Base-by-base conservation (phyloP, 2,329 filamentous ascomycete species). In the Diaporthe nobilis region DNA sequence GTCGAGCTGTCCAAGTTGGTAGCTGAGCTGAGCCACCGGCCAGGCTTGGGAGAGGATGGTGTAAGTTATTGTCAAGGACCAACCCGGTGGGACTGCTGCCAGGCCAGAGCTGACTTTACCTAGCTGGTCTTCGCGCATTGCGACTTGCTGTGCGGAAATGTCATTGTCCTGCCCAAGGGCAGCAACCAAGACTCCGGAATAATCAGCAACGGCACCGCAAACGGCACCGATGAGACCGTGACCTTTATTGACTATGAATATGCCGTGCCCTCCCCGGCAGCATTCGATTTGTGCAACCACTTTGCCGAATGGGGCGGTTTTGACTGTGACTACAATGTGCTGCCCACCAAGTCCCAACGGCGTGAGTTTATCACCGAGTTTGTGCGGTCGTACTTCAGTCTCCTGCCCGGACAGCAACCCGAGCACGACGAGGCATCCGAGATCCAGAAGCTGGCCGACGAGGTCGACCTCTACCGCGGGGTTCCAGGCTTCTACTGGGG, bases 191-290 rank as follows among this genome's bases (percentile, higher is more conserved):
- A 74, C 31, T 57, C 77, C 20, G 77, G 74, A 10, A 77, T 76
- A 12, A 77, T 77, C 39, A 73, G 55, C 39, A 78, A 78, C 42
- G 77, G 77, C 67, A 79, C 83, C 42, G 80, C 80, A 79, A 82
- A 81, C 60, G 79, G 84, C 42, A 81, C 79, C 51, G 76, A 79
- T 28, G 87, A 90, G 67, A 88, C 85, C 3, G 93, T 96, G 73
- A 91, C 91, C 82, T 98, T 99, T 85, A 99, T 99, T 83, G 97
- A 99, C 86, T 99, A 98, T 87, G 97, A 99, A 85, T 99, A 99
- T 85, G 95, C 96, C 20, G 97, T 95, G 6, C 96, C 97, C 3
- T 96, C 96, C 0, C 96, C 96, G 1, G 95, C 96, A 5, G 96
- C 96, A 2, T 99, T 99, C 85, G 97, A 99, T 83, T 92, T 99